These are phyloP conservation scores for Cordyceps tenuipes DNA, from an alignment of 2,329 filamentous ascomycete genomes.

Conservation along the genomic window DNA sequence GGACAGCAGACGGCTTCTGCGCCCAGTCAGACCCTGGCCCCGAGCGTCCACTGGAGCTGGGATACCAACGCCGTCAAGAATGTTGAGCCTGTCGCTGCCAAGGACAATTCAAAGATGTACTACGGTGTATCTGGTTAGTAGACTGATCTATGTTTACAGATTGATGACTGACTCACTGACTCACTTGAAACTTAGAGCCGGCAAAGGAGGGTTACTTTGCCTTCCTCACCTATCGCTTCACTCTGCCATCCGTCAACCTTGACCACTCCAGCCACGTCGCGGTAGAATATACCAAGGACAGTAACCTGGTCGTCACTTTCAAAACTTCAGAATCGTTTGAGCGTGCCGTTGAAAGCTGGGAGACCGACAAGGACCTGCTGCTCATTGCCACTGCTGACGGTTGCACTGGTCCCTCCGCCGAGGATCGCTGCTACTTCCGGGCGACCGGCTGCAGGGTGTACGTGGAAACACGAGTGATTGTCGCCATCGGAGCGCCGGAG, in stretches of 20 bases:
- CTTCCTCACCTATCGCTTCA: conserved; percentile 21
- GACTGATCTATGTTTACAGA: background rate
- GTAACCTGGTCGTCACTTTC: conserved; percentile 15
- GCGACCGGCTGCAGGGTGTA: conserved; percentile 16
- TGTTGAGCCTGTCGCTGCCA: conserved; percentile 18
- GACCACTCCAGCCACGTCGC: conserved; percentile 20
- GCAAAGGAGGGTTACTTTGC: conserved; percentile 19
- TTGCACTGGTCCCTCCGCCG: conserved; percentile 19
- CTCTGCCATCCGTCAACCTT: conserved; percentile 22
- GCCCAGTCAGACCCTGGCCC: background rate
- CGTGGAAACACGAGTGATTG: conserved; percentile 11
- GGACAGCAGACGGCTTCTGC: background rate
- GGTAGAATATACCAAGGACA: conserved; percentile 7
- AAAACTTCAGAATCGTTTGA: conserved; percentile 17
- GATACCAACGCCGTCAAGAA: conserved; percentile 18
- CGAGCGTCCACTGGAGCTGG: conserved; percentile 19
- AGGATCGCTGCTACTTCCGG: conserved; percentile 24
- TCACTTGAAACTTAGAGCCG: conserved; percentile 17
- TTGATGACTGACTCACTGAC: background rate
- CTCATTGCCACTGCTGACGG: conserved; percentile 20
- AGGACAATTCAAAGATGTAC: conserved; percentile 18
- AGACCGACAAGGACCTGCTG: conserved; percentile 15
- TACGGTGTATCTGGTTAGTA: conserved; percentile 17
- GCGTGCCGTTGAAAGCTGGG: conserved; percentile 18
- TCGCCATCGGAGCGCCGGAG: conserved; percentile 16